These are phyloP conservation scores for Mollisiaceae sp. DNA, from an alignment of 2,329 filamentous ascomycete species.

Conservation along the genomic window DNA sequence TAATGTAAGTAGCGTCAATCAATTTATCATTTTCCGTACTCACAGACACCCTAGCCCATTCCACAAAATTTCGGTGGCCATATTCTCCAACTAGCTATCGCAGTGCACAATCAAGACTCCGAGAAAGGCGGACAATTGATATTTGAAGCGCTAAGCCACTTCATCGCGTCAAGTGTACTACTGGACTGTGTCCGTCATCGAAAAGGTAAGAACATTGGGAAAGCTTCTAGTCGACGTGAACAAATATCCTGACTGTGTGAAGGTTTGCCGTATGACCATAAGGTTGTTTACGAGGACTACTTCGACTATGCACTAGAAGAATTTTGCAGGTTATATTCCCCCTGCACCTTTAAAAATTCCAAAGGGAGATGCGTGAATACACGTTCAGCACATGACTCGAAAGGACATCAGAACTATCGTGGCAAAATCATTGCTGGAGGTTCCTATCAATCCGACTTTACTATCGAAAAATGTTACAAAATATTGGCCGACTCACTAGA, in stretches of 20 bases:
- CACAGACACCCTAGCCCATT: constrained; percentile 6
- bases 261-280: constrained; percentile 3
- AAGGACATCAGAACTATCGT: background rate
- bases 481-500: background rate
- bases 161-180: constrained; percentile 12
- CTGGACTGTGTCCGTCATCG: background rate
- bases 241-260: background rate
- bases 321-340: constrained; percentile 10
- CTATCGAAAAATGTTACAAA: background rate
- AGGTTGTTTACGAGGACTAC: background rate
- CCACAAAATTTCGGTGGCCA: constrained; percentile 21
- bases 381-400: background rate
- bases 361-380: background rate
- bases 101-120: background rate
- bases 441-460: background rate
- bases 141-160: constrained; percentile 2
- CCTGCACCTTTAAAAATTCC: background rate
- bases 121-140: background rate
- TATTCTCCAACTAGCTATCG: constrained; percentile 17
- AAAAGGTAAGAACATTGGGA: background rate
- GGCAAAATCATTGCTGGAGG: background rate
- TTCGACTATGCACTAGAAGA: constrained; percentile 6
- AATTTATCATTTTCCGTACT: background rate
- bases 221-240: background rate
- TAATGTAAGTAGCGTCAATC: constrained; percentile 1